A percentile compares a stretch with the other conserved stretches of the same genome.
Evolutionary conservation across 257 asterid genomes (phyloP).

Genomic region (Fraxinus americana): DNA sequence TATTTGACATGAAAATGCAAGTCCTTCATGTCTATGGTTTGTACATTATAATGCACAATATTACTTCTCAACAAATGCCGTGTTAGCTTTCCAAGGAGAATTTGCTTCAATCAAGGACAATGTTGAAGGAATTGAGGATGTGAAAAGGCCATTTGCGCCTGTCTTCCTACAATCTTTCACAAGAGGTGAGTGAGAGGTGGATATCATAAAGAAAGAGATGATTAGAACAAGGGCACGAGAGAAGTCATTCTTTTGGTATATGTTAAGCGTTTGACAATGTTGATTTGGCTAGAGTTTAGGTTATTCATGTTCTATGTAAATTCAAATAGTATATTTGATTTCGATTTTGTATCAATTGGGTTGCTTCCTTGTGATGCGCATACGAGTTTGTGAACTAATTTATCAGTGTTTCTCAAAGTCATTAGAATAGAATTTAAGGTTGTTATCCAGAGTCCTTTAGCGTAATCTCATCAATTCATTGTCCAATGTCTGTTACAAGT

Average conservation of each 20-base stretch:
- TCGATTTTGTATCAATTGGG: neutral
- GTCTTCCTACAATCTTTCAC: neutral
- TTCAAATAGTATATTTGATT: neutral
- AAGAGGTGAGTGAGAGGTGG: neutral
- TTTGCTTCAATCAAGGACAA: neutral
- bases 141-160: neutral
- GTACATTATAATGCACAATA: no score
- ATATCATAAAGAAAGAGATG: neutral
- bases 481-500: neutral
- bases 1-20: no score
- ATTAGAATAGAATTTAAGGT: neutral
- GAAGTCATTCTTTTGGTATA: neutral
- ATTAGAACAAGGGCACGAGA: neutral
- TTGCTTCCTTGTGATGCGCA: neutral
- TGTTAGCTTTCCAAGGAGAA: conserved; percentile 2
- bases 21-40: no score
- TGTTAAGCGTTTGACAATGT: neutral
- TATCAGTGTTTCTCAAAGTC: neutral
- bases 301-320: neutral
- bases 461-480: neutral
- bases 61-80: conserved; percentile 13
- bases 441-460: neutral
- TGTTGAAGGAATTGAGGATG: neutral
- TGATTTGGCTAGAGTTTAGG: neutral
- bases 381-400: neutral